phyloP scores from a whole-genome alignment of 257 asterid species.

The Solanum medicagineum region DNA sequence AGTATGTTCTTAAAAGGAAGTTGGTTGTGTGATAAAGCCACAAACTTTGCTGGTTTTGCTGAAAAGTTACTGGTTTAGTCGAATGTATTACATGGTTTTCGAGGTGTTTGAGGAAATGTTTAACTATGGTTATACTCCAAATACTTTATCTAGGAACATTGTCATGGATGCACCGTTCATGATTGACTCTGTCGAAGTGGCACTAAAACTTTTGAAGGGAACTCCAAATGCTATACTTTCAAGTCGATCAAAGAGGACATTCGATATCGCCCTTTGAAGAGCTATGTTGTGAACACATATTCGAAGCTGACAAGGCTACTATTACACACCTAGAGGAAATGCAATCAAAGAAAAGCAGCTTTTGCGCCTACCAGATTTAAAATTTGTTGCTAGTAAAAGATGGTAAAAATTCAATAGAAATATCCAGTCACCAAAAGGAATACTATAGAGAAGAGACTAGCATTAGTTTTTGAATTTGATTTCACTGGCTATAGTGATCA shows the following conservation, averaged over 20 bases:
- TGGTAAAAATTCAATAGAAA: too few relatives aligned
- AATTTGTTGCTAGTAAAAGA: background rate
- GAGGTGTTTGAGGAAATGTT: slow-evolving; percentile 35
- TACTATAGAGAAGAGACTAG: background rate
- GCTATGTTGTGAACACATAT: too few relatives aligned
- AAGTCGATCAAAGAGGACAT: background rate
- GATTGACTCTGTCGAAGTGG: slow-evolving; percentile 30
- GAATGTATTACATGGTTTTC: slow-evolving; percentile 39
- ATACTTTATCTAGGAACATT: slow-evolving; percentile 43
- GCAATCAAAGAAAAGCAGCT: too few relatives aligned
- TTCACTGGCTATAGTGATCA: background rate
- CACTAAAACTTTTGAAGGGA: slow-evolving; percentile 34
- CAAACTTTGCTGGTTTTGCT: slow-evolving; percentile 53
- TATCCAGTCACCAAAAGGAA: background rate
- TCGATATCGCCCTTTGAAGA: background rate
- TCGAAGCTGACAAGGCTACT: too few relatives aligned
- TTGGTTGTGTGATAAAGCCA: slow-evolving; percentile 42
- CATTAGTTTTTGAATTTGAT: background rate
- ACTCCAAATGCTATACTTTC: slow-evolving; percentile 13
- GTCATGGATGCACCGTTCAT: slow-evolving; percentile 54
- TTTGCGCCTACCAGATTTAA: too few relatives aligned
- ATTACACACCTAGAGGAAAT: too few relatives aligned
- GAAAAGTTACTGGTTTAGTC: slow-evolving; percentile 57
- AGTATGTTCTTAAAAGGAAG: slow-evolving; percentile 18
- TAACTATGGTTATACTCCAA: slow-evolving; percentile 34